Evolutionary conservation across 257 asterid genomes (phyloP).

Genomic region (Voacanga thouarsii): DNA sequence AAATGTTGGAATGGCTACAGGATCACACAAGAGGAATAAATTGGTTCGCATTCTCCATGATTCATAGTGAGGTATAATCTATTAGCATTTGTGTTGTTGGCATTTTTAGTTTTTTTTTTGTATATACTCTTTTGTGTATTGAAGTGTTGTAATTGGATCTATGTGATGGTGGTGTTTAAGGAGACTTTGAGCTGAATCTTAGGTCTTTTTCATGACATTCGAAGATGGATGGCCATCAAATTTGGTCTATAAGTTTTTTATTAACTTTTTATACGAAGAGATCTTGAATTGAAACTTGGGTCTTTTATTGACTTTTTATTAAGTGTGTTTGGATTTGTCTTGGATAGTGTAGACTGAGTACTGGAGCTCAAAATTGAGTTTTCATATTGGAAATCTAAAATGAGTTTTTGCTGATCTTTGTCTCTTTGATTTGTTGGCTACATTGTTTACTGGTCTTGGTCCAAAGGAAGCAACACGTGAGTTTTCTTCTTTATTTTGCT

Average conservation of each 20-base stretch:
- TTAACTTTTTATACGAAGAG: background rate
- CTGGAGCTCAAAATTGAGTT: slow-evolving; percentile 5
- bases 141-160: slow-evolving; percentile 36
- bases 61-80: slow-evolving; percentile 64
- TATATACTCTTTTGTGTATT: background rate
- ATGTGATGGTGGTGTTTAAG: slow-evolving; percentile 10
- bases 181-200: slow-evolving; percentile 15
- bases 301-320: no score
- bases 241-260: slow-evolving; percentile 13
- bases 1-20: slow-evolving; percentile 79
- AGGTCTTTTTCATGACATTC: slow-evolving; percentile 18
- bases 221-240: slow-evolving; percentile 7
- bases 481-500: no score
- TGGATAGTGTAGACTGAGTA: slow-evolving; percentile 4
- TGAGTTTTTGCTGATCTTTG: slow-evolving; percentile 10
- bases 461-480: no score
- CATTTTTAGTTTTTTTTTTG: slow-evolving; percentile 12
- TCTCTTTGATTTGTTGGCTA: no score
- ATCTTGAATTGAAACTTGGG: slow-evolving; percentile 9
- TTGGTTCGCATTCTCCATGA: slow-evolving; percentile 65
- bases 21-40: slow-evolving; percentile 76
- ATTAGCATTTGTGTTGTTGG: slow-evolving; percentile 5
- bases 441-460: no score
- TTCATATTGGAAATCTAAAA: slow-evolving; percentile 12
- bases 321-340: slow-evolving; percentile 27